These are phyloP conservation scores for Spergularia bocconei DNA, from an alignment of 148 eudicot genomes.

Conservation along the genomic window DNA sequence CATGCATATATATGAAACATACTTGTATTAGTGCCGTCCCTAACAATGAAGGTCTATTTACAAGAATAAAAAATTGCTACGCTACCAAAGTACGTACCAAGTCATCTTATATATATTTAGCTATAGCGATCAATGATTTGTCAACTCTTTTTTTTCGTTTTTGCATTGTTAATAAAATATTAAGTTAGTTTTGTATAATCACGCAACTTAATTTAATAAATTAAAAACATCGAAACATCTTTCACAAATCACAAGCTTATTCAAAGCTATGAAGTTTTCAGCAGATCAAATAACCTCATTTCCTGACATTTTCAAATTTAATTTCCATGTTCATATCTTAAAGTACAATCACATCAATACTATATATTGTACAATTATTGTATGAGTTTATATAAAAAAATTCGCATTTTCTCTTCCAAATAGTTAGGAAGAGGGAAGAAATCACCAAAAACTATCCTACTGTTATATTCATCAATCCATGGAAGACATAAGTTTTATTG, in stretches of 20 bases:
- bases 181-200: neutral
- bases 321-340: neutral
- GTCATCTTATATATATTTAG: neutral
- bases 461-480: conserved; percentile 25
- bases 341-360: conserved; percentile 1
- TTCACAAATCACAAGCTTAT: neutral
- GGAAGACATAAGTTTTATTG: conserved; percentile 43
- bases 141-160: too few relatives aligned
- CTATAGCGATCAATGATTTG: conserved; percentile 2
- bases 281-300: neutral
- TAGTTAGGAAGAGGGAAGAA: neutral
- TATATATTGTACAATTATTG: neutral
- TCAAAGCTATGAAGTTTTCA: conserved; percentile 4
- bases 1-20: neutral
- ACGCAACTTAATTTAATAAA: conserved; percentile 4
- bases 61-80: neutral
- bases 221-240: neutral
- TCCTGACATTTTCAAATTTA: neutral
- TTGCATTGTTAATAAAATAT: neutral
- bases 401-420: conserved; percentile 8
- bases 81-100: neutral
- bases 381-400: neutral
- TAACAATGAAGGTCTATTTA: neutral
- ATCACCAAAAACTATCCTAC: neutral
- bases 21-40: neutral